These are phyloP conservation scores for Erythrobasidium hasegawianum DNA, from an alignment of 1,284 basidiomycete species.

Conservation along the genomic window DNA sequence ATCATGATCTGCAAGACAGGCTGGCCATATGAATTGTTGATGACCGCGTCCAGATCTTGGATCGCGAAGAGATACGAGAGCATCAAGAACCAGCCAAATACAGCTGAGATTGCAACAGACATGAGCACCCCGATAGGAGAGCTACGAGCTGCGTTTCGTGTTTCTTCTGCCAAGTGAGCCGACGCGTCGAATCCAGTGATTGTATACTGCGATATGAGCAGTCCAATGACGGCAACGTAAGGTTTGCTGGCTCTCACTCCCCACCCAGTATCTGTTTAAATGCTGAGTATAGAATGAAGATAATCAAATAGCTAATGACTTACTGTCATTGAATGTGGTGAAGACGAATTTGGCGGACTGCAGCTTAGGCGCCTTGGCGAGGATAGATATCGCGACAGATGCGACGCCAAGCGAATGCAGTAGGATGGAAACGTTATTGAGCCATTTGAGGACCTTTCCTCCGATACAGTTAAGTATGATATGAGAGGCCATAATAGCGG, in stretches of 20 bases:
- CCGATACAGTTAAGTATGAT: slow-evolving; percentile 67
- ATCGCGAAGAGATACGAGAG: slow-evolving; percentile 69
- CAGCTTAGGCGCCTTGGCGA: slow-evolving; percentile 65
- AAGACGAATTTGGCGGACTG: slow-evolving; percentile 67
- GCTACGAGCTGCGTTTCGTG: slow-evolving; percentile 57
- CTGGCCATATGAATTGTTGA: slow-evolving; percentile 59
- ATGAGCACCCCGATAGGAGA: slow-evolving; percentile 45
- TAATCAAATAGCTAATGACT: too few species aligned
- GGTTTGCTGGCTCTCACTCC: slow-evolving; percentile 61
- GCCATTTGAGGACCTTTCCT: slow-evolving; percentile 60
- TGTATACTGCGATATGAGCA: slow-evolving; percentile 60
- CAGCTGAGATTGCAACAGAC: slow-evolving; percentile 62
- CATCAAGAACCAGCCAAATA: slow-evolving; percentile 64
- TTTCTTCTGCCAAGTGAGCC: slow-evolving; percentile 69
- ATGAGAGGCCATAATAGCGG: slow-evolving; percentile 63
- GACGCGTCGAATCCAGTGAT: slow-evolving; percentile 58
- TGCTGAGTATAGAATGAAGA: too few species aligned
- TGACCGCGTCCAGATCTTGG: slow-evolving; percentile 61
- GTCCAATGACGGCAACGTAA: slow-evolving; percentile 66
- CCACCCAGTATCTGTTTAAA: slow-evolving; percentile 57
- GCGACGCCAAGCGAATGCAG: slow-evolving; percentile 69
- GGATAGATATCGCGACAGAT: slow-evolving; percentile 61
- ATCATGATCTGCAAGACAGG: slow-evolving; percentile 71
- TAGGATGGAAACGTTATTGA: slow-evolving; percentile 68
- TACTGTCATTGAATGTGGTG: slow-evolving; percentile 61